Conservation (phyloP, 192 early-diverging fungal genomes). For the Geranomyces michiganensis region DNA sequence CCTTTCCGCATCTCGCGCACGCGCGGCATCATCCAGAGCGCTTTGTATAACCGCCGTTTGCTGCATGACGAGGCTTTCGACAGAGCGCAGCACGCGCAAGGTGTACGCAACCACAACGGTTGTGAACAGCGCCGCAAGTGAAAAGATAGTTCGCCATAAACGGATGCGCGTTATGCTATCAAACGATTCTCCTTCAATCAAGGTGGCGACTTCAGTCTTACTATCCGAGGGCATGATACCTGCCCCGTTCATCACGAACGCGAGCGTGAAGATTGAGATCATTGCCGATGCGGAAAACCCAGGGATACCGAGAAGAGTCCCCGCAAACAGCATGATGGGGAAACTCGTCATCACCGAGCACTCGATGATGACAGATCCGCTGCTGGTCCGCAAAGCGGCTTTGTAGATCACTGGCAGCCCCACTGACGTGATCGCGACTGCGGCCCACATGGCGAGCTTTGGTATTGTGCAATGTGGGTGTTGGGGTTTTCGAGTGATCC, state of each 20-base stretch:
- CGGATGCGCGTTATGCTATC: neutral
- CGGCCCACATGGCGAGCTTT: neutral
- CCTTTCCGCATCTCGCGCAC: constrained; percentile 9
- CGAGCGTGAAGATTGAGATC: neutral
- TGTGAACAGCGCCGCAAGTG: neutral
- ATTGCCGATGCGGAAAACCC: neutral
- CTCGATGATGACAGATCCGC: neutral
- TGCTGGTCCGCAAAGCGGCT: neutral
- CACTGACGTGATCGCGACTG: neutral
- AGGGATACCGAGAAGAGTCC: constrained; percentile 8
- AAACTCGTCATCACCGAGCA: constrained; percentile 20
- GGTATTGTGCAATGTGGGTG: neutral
- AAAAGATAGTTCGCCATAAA: constrained; percentile 9
- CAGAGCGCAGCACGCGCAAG: constrained; percentile 12
- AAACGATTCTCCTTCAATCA: too few relatives aligned
- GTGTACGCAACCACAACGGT: constrained; percentile 1
- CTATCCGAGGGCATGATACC: neutral
- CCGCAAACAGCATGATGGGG: constrained; percentile 25
- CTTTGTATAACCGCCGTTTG: constrained; percentile 13
- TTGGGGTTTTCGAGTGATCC: neutral
- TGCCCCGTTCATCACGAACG: neutral
- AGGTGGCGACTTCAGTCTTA: too few relatives aligned
- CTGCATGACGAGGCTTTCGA: constrained; percentile 8
- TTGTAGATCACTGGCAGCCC: neutral
- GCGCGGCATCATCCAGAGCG: constrained; percentile 12